Base-by-base conservation (phyloP, 1,139 yeast genomes). In the Dujonia santamariae region DNA sequence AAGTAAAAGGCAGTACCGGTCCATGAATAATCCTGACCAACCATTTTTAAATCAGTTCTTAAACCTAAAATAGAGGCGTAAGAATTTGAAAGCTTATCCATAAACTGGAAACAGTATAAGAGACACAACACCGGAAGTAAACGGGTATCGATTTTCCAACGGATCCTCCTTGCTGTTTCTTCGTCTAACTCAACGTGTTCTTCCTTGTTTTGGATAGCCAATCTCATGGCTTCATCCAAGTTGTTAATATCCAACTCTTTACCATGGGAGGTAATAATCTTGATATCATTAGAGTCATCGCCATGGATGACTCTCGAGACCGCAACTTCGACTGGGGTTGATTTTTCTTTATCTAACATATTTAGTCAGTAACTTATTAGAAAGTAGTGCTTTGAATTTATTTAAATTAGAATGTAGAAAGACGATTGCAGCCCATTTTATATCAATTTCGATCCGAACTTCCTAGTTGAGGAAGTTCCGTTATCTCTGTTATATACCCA, bases 61-160 rank as follows among this genome's bases (percentile, higher is more conserved):
- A 77, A 59, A 3, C 81, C 82, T 62, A 76, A 63, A 30, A 78
- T 65, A 1, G 83, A 70, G 3, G 83, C 82, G 35, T 67, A 68
- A 13, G 76, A 58, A 21, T 64, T 71, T 9, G 82, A 58, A 14
- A 63, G 54, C 48, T 79, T 79, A 50, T 79, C 85, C 75, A 78
- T 73, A 39, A 66, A 75, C 51, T 78, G 84, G 23, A 67, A 55
- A 4, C 76, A 65, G 51, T 75, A 75, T 15, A 76, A 48, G 13
- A 72, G 39, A 45, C 78, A 69, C 60, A 77, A 57, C 32, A 76
- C 40, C 0, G 82, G 78, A 43, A 73, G 56, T 40, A 78, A 47
- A 42, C 56, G 67, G 12, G 64, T 28, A 47, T 78, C 83, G 28
- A 74, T 72, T 46, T 76, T 78, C 37, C 72, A 44, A 12, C 67